Evolutionary conservation across 169 alveolate genomes (phyloP).

Genomic region (Cryptosporidium muris): DNA sequence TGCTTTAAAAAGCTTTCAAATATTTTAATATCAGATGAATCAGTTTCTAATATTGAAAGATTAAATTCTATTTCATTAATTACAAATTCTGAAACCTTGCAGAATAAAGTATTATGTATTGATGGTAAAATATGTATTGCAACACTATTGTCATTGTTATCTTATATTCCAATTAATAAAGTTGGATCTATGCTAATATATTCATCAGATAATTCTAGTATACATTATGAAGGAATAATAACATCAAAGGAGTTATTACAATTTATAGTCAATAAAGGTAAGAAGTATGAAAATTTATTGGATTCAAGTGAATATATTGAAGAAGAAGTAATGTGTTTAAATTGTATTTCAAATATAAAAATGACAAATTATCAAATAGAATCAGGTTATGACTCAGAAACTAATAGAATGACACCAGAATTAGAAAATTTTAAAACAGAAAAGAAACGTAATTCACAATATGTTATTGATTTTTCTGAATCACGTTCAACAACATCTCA

Average conservation of each 20-base stretch:
- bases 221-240: constrained; percentile 58
- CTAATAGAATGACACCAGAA: no score
- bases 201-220: constrained; percentile 4
- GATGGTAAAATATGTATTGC: constrained; percentile 16
- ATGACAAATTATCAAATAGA: no score
- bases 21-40: constrained; percentile 17
- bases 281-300: no score
- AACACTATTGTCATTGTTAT: constrained; percentile 18
- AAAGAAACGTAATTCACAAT: no score
- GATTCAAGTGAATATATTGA: no score
- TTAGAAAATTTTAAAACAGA: no score
- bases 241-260: constrained; percentile 7
- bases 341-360: no score
- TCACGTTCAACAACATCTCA: no score
- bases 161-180: not conserved
- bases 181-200: constrained; percentile 19
- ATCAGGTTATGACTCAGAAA: no score
- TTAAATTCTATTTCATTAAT: constrained; percentile 26
- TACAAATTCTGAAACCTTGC: not conserved
- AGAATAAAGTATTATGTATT: constrained; percentile 29
- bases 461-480: no score
- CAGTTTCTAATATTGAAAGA: constrained; percentile 1
- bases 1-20: constrained; percentile 31
- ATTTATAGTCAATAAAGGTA: no score
- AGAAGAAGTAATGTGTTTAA: no score